Evolutionary conservation across 768 basidiomycete genomes (phyloP).

Genomic region (Mrakia gelida): DNA sequence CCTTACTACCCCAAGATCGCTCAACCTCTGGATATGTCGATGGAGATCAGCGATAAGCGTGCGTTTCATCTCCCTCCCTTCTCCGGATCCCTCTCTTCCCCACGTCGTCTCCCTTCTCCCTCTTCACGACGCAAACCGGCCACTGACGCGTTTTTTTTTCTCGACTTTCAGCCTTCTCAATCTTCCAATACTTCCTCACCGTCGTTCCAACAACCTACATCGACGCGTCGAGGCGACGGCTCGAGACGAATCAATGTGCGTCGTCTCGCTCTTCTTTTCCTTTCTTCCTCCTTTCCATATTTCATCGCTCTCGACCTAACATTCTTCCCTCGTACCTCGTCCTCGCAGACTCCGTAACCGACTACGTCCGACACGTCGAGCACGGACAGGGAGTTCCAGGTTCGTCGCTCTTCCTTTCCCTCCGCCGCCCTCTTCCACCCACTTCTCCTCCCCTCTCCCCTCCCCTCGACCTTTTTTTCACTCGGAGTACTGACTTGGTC

Average conservation of each 20-base stretch:
- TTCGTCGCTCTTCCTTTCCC: too few species aligned
- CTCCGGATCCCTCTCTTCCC: too few species aligned
- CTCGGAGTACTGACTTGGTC: too few species aligned
- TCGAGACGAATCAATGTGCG: slow-evolving; percentile 40
- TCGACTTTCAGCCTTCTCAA: slow-evolving; percentile 62
- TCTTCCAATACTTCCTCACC: slow-evolving; percentile 90
- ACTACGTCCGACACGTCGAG: slow-evolving; percentile 71
- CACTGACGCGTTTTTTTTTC: background rate
- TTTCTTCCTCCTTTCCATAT: slow-evolving; percentile 63
- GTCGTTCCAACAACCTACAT: slow-evolving; percentile 91
- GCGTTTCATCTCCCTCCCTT: slow-evolving; percentile 42
- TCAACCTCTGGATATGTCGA: slow-evolving; percentile 89
- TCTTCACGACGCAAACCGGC: too few species aligned
- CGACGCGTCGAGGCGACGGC: slow-evolving; percentile 51
- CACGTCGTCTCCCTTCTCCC: background rate
- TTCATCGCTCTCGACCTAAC: slow-evolving; percentile 42
- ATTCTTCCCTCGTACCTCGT: slow-evolving; percentile 47
- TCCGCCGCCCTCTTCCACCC: too few species aligned
- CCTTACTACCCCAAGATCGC: slow-evolving; percentile 91
- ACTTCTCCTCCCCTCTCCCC: too few species aligned
- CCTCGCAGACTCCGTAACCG: slow-evolving; percentile 69
- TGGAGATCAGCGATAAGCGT: slow-evolving; percentile 68
- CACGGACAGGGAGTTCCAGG: slow-evolving; percentile 75
- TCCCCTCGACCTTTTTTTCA: too few species aligned
- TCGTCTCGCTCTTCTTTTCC: slow-evolving; percentile 51